Evolutionary conservation across 2,329 filamentous ascomycete species (phyloP).

Genomic region (Colletotrichum spaethianum): DNA sequence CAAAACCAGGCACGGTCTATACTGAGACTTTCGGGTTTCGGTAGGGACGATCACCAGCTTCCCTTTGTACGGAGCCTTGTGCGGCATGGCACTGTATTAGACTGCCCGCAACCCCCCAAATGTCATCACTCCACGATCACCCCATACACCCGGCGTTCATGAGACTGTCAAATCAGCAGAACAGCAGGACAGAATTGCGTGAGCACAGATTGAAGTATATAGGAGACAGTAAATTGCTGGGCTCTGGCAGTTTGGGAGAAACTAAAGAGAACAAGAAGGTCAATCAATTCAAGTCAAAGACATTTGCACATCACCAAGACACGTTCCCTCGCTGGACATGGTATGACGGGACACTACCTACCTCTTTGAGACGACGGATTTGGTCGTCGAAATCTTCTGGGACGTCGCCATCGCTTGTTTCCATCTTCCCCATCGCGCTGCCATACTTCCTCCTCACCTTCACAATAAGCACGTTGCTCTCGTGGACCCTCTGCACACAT

Average conservation of each 20-base stretch:
- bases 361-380: constrained; percentile 51
- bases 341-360: constrained; percentile 23
- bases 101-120: neutral
- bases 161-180: constrained; percentile 17
- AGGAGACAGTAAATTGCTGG: neutral
- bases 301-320: neutral
- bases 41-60: neutral
- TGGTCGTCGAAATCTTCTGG: constrained; percentile 55
- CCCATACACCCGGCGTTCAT: constrained; percentile 19
- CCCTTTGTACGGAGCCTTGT: neutral
- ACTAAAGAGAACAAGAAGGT: neutral
- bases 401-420: constrained; percentile 54
- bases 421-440: constrained; percentile 50
- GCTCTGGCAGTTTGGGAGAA: neutral
- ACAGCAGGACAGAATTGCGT: constrained; percentile 11
- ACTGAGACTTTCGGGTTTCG: neutral
- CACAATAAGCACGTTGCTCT: constrained; percentile 42
- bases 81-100: neutral
- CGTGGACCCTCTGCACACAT: constrained; percentile 21
- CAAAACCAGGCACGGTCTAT: neutral
- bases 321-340: neutral
- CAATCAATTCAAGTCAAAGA: neutral
- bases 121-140: constrained; percentile 32
- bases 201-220: constrained; percentile 13
- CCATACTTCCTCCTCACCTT: constrained; percentile 50